phyloP scores from a whole-genome alignment of 441 rosid species.

The Gossypium schwendimanii region DNA sequence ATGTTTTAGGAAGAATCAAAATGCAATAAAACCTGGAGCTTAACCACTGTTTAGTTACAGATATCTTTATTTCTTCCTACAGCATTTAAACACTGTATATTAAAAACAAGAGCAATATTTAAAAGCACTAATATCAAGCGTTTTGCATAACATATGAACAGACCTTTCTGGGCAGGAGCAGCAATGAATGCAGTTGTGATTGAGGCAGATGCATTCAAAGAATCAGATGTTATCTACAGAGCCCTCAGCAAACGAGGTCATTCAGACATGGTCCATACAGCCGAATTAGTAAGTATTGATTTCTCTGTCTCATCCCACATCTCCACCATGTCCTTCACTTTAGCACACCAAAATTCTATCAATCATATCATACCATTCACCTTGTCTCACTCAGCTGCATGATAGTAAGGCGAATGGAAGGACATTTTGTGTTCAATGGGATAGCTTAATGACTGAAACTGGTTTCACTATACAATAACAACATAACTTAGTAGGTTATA shows the following conservation, averaged over 20 bases:
- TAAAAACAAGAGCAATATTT: neutral
- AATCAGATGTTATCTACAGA: conserved; percentile 82
- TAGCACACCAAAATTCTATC: neutral
- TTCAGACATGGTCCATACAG: conserved; percentile 82
- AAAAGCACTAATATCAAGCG: neutral
- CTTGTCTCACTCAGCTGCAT: neutral
- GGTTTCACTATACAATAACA: neutral
- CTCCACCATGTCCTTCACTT: neutral
- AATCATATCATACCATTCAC: neutral
- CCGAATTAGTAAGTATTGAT: conserved; percentile 64
- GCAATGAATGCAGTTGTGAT: conserved; percentile 78
- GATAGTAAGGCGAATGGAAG: neutral
- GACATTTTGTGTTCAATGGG: neutral
- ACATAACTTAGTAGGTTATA: neutral
- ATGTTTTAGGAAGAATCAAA: neutral
- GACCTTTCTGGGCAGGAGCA: conserved; percentile 88
- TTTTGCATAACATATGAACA: conserved; percentile 25
- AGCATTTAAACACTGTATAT: neutral
- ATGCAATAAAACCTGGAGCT: no score
- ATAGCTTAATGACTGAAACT: neutral
- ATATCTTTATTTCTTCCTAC: neutral
- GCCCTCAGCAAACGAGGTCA: conserved; percentile 92
- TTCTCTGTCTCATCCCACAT: neutral
- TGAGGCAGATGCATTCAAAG: conserved; percentile 97
- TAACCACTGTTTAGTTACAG: no score